Evolutionary conservation across 129 eudicot genomes (phyloP).

Genomic region (Flaveria trinervia): DNA sequence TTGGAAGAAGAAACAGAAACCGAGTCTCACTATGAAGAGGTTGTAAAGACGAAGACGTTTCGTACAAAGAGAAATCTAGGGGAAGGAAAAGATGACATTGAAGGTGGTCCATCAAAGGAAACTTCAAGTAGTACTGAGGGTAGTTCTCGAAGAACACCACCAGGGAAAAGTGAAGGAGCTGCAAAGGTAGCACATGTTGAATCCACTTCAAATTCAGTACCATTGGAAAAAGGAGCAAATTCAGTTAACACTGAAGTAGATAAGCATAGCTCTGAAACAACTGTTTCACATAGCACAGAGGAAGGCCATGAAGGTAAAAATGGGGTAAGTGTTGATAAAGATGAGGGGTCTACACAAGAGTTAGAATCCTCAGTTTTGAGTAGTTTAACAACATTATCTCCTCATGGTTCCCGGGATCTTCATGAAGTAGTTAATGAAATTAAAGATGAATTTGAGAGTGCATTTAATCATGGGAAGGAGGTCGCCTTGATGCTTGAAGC

Average conservation of each 20-base stretch:
- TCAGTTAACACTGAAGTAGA: conserved; percentile 47
- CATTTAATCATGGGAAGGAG: conserved; percentile 81
- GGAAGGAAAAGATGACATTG: conserved; percentile 31
- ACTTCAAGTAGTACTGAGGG: conserved; percentile 32
- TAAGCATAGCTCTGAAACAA: conserved; percentile 55
- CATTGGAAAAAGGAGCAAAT: conserved; percentile 26
- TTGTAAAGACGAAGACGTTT: conserved; percentile 34
- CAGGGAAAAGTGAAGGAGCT: conserved; percentile 36
- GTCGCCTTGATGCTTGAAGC: conserved; percentile 93
- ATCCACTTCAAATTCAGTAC: conserved; percentile 31
- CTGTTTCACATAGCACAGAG: conserved; percentile 48
- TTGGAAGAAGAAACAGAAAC: conserved; percentile 95
- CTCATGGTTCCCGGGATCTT: conserved; percentile 81
- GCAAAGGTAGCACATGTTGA: conserved; percentile 34
- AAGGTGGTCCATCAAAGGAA: conserved; percentile 24
- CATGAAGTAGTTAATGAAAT: conserved; percentile 83
- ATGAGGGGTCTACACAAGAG: conserved; percentile 61
- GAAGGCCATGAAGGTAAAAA: conserved; percentile 56
- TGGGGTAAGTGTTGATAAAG: conserved; percentile 76
- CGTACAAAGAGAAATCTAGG: conserved; percentile 37
- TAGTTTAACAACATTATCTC: conserved; percentile 66
- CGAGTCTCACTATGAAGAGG: conserved; percentile 53
- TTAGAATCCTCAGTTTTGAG: conserved; percentile 64
- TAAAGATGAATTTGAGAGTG: conserved; percentile 72
- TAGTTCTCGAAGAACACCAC: conserved; percentile 41